A percentile compares a stretch with the other conserved stretches of the same genome.
phyloP scores from a whole-genome alignment of 1,139 yeast genomes.

The Meyerozyma athensensis region DNA sequence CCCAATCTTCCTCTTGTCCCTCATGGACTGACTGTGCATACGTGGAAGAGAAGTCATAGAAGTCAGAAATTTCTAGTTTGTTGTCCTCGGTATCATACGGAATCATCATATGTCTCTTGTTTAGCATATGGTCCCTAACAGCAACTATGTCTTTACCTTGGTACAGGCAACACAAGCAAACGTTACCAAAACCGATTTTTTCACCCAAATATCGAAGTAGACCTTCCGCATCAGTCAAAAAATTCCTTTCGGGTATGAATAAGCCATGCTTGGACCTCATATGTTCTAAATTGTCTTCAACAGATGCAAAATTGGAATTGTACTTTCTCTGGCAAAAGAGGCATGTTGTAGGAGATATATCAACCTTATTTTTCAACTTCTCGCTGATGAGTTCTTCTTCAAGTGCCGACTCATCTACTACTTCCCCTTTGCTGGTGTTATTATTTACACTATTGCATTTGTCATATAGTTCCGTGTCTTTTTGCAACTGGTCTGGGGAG shows the following conservation, averaged over 20 bases:
- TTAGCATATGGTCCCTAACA: constrained; percentile 82
- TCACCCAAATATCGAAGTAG: constrained; percentile 72
- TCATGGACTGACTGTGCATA: constrained; percentile 22
- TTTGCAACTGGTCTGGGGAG: neutral
- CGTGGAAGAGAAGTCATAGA: constrained; percentile 78
- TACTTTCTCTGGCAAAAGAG: constrained; percentile 53
- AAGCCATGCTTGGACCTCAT: constrained; percentile 79
- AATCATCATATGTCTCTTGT: constrained; percentile 81
- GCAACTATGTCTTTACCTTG: constrained; percentile 83
- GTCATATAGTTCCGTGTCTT: too few species aligned
- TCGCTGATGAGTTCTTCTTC: constrained; percentile 51
- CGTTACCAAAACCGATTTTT: constrained; percentile 78
- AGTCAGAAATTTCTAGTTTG: constrained; percentile 72
- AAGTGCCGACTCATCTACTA: constrained; percentile 12
- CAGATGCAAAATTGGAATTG: constrained; percentile 21
- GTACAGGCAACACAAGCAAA: constrained; percentile 78
- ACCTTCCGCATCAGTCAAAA: constrained; percentile 65
- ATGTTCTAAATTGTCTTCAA: constrained; percentile 67
- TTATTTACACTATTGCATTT: too few species aligned
- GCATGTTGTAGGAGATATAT: constrained; percentile 71
- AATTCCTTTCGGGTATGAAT: constrained; percentile 78
- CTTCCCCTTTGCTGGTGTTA: too few species aligned
- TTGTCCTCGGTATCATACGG: constrained; percentile 87
- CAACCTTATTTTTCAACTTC: constrained; percentile 57
- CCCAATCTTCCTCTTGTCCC: constrained; percentile 22